Percentiles rank a stretch among this genome's conserved stretches.
These are phyloP conservation scores for Phytopythium aichiense DNA, from an alignment of 352 stramenopile genomes.

Conservation along the genomic window DNA sequence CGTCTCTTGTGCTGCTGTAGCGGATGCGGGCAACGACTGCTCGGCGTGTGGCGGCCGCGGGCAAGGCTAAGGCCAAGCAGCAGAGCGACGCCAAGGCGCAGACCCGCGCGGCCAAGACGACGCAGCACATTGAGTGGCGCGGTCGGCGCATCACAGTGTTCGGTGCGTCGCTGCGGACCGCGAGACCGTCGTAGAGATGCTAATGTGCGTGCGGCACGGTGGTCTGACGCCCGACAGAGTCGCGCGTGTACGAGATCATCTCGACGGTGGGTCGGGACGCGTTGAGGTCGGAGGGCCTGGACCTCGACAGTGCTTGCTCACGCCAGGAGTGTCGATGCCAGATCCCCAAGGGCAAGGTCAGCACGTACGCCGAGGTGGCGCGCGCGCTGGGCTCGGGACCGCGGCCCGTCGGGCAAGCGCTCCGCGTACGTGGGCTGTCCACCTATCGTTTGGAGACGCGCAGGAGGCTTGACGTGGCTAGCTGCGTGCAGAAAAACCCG, in stretches of 20 bases:
- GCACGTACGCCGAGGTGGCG: conserved; percentile 70
- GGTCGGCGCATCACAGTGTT: conserved; percentile 69
- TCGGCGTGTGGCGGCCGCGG: not conserved
- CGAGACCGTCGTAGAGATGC: not conserved
- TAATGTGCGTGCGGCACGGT: not conserved
- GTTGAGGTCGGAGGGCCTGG: not conserved
- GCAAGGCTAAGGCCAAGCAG: conserved; percentile 1
- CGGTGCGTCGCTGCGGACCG: conserved; percentile 19
- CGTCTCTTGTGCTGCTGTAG: not conserved
- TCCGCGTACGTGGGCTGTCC: conserved; percentile 27
- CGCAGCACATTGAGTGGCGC: conserved; percentile 62
- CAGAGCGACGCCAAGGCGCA: conserved; percentile 16
- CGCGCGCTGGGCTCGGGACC: conserved; percentile 57
- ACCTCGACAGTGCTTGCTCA: too few species aligned
- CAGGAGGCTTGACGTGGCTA: not conserved
- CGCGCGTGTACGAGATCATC: conserved; percentile 77
- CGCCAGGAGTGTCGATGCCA: conserved; percentile 9
- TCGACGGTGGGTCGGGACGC: conserved; percentile 33
- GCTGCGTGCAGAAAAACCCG: conserved; percentile 58
- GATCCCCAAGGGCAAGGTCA: conserved; percentile 78
- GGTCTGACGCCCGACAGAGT: conserved; percentile 33
- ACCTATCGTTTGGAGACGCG: not conserved
- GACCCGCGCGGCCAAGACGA: conserved; percentile 21
- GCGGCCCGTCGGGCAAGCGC: conserved; percentile 70
- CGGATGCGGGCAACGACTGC: not conserved